A percentile compares a stretch with the other conserved stretches of the same genome.
Conservation (phyloP, 164 flowering plant species). For the Dillenia suffruticosa region DNA sequence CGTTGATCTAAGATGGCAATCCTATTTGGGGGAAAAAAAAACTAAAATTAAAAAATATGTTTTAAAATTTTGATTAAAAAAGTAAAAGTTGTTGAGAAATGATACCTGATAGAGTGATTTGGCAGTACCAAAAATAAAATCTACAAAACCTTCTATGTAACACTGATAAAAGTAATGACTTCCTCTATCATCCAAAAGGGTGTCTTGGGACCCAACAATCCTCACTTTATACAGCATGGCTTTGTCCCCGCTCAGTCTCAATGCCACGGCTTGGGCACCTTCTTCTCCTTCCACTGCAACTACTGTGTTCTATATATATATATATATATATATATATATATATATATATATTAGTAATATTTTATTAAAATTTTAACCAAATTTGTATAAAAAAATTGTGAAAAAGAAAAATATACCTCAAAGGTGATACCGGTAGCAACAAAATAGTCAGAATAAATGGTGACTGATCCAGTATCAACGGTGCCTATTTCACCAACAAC, state of each 20-base stretch:
- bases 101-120: conserved; percentile 75
- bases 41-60: background rate
- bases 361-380: background rate
- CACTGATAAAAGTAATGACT: conserved; percentile 60
- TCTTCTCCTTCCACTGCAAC: conserved; percentile 40
- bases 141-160: conserved; percentile 65
- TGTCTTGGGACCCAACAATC: conserved; percentile 76
- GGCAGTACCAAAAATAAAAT: conserved; percentile 77
- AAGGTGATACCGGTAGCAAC: conserved; percentile 71
- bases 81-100: background rate
- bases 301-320: conserved; percentile 51
- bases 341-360: background rate
- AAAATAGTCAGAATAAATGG: conserved; percentile 67
- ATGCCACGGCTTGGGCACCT: conserved; percentile 83
- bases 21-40: too few relatives aligned
- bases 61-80: conserved; percentile 2
- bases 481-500: conserved; percentile 56
- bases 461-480: conserved; percentile 54
- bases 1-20: conserved; percentile 52
- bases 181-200: conserved; percentile 69
- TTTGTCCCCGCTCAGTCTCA: conserved; percentile 58
- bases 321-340: background rate
- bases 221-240: conserved; percentile 62
- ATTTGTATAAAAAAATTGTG: background rate
- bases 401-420: conserved; percentile 30